Base-by-base conservation (phyloP, 2,329 filamentous ascomycete genomes). In the Amesomyces nigricolor region DNA sequence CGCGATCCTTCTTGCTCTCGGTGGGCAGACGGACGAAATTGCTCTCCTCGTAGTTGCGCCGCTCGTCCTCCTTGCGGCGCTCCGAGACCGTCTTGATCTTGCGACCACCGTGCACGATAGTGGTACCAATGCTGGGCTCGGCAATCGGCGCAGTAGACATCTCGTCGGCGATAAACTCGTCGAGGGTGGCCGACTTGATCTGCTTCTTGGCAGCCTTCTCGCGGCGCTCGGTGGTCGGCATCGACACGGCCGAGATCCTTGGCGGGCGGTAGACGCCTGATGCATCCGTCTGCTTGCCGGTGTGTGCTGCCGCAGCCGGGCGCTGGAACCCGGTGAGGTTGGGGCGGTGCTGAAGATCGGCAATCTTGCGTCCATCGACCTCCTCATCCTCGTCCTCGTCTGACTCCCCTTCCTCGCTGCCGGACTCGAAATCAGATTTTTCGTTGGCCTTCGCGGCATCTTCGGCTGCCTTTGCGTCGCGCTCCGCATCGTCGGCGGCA, bases 41-140 rank as follows among this genome's bases (percentile, higher is more conserved):
- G 63, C 78, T 81, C 73, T 99, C 94, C 75, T 99, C 94, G 73
- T 96, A 99, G 47, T 88, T 82, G 57, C 81, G 81, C 53, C 88
- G 79, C 73, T 96, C 91, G 1, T 81, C 81, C 70, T 97, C 91
- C 40, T 83, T 82, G 60, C 83, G 83, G 54, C 88, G 82, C 68
- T 96, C 87, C 35, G 83, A 78, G 13, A 85, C 81, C 5, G 88
- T 89, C 77, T 91, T 94, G 66, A 84, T 83, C 68, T 83, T 83
- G 60, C 92, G 83, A 35, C 94, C 94, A 48, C 88, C 86, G 47
- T 84, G 78, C 4, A 86, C 78, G 63, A 96, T 95, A 16, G 89
- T 96, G 54, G 88, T 94, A 58, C 94, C 95, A 64, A 99, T 95
- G 63, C 88, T 95, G 53, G 92, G 91, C 69, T 95, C 82, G 1